A percentile compares a stretch with the other conserved stretches of the same genome.
phyloP scores from a whole-genome alignment of 805 yeast genomes.

The Candida pseudofarinosa region DNA sequence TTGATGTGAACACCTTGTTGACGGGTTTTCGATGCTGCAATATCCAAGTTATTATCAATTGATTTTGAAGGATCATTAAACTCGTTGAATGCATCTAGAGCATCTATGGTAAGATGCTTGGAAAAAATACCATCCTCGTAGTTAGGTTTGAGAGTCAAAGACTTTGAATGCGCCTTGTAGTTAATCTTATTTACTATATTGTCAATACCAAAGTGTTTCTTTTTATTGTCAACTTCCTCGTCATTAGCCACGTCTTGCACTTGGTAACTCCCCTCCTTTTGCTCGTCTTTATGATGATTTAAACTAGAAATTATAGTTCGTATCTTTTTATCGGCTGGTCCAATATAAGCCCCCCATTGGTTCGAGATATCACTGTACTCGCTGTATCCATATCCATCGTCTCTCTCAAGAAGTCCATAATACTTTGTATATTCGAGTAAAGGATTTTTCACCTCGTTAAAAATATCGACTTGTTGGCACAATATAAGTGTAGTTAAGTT shows the following conservation, averaged over 20 bases:
- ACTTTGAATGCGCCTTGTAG: neutral
- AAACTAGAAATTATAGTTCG: conserved; percentile 30
- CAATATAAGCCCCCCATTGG: conserved; percentile 35
- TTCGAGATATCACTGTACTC: conserved; percentile 31
- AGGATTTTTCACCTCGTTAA: conserved; percentile 19
- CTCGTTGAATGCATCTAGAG: conserved; percentile 21
- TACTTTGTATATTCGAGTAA: conserved; percentile 18
- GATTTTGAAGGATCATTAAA: neutral
- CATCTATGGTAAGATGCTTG: conserved; percentile 28
- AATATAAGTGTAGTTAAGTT: conserved; percentile 35
- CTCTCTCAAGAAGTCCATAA: conserved; percentile 20
- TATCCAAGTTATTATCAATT: neutral
- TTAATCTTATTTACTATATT: neutral
- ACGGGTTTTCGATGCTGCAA: neutral
- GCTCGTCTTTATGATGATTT: conserved; percentile 23
- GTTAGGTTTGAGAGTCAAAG: neutral
- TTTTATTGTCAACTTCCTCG: neutral
- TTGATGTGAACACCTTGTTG: neutral
- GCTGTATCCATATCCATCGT: conserved; percentile 7
- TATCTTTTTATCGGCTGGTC: conserved; percentile 35
- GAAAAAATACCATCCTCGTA: conserved; percentile 23
- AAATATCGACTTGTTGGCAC: conserved; percentile 34
- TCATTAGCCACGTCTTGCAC: conserved; percentile 20
- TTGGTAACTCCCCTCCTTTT: too few species aligned
- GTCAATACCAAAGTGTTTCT: neutral